Conservation (phyloP, 495 filamentous ascomycete species). For the Podospora didyma region DNA sequence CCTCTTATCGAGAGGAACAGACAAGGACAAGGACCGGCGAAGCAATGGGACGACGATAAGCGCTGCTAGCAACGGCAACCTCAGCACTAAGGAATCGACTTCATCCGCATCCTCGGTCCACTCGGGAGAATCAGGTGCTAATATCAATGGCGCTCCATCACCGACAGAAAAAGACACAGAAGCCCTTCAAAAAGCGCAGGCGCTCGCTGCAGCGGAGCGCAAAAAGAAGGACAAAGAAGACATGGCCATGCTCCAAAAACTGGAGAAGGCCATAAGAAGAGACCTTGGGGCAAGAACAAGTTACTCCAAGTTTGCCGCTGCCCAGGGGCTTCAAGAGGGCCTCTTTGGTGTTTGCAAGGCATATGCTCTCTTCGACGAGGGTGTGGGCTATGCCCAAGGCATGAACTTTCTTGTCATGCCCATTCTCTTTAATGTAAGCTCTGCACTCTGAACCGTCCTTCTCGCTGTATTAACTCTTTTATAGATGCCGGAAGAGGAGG, state of each 20-base stretch:
- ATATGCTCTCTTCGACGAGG: slow-evolving; percentile 92
- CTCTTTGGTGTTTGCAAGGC: slow-evolving; percentile 96
- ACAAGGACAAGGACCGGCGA: slow-evolving; percentile 66
- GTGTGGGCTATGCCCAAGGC: slow-evolving; percentile 93
- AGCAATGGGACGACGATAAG: slow-evolving; percentile 44
- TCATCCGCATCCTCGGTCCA: slow-evolving; percentile 85
- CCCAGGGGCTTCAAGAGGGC: slow-evolving; percentile 86
- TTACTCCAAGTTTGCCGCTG: slow-evolving; percentile 88
- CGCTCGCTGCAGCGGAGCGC: slow-evolving; percentile 58
- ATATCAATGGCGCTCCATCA: slow-evolving; percentile 51
- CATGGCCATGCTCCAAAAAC: slow-evolving; percentile 62
- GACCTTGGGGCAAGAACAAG: slow-evolving; percentile 92
- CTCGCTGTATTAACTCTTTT: background rate
- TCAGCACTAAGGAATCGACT: slow-evolving; percentile 55
- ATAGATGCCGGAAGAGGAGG: slow-evolving; percentile 95
- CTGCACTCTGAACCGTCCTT: background rate
- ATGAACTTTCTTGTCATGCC: slow-evolving; percentile 99
- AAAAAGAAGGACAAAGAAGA: slow-evolving; percentile 76
- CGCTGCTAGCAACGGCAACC: slow-evolving; percentile 32
- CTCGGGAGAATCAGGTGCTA: slow-evolving; percentile 71
- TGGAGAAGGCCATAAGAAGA: slow-evolving; percentile 86
- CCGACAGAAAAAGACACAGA: slow-evolving; percentile 65
- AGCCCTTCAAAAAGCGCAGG: slow-evolving; percentile 60
- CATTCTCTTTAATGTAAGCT: slow-evolving; percentile 85
- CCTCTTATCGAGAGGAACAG: slow-evolving; percentile 73